Base-by-base conservation (phyloP, 805 yeast species). In the Kodamaea hsintzibuensis region DNA sequence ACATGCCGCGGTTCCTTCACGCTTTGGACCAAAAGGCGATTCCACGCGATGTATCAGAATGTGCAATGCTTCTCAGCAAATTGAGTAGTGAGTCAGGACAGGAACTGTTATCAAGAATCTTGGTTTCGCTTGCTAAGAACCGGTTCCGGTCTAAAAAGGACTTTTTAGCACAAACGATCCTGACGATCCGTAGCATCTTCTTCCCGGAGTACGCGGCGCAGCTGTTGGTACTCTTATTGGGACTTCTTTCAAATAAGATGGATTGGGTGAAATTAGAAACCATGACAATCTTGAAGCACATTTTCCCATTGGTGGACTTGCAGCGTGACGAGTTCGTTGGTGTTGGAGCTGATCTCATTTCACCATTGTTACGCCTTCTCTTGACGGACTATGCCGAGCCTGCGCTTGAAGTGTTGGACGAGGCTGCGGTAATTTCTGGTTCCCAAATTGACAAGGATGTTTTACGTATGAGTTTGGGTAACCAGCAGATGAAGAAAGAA, bases 321-420 rank as follows among this genome's bases (percentile, higher is more conserved):
- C 84, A 83, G 45, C 74, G 86, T 38, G 89, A 87, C 16, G 96
- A 88, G 62, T 91, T 91, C 65, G 79, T 82, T 27, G 96, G 96
- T 1, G 86, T 91, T 39, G 99, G 99, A 3, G 98, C 99, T 0
- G 99, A 95, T 65, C 74, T 95, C 51, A 89, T 95, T 5, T 88
- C 97, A 1, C 99, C 99, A 1, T 74, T 96, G 49, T 74, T 95
- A 59, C 78, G 98, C 52, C 74, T 95, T 22, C 68, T 82, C 51
- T 78, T 89, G 58, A 91, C 98, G 0, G 97, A 91, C 40, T 87
- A 82, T 68, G 98, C 96, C 1, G 91, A 89, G 57, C 85, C 85
- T 52, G 98, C 98, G 0, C 72, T 95, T 42, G 95, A 88, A 56
- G 98, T 95, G 0, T 76, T 95, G 48, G 98, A 93, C 62, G 92